Evolutionary conservation across 2,329 filamentous ascomycete genomes (phyloP).

Genomic region (Colletotrichum godetiae): DNA sequence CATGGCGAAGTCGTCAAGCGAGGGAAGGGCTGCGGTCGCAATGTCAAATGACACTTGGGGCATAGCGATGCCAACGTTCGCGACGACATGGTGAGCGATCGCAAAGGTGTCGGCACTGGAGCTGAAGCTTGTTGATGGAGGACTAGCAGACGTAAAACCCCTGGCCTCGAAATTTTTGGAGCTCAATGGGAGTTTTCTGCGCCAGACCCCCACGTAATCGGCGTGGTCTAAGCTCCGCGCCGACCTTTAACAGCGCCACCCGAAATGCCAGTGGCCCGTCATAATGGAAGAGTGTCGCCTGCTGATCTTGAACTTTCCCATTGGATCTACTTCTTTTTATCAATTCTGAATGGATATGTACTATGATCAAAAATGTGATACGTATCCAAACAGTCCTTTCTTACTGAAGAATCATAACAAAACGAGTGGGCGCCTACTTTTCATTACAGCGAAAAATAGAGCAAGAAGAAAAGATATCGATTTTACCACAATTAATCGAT

Average conservation of each 20-base stretch:
- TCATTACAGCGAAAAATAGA: background rate
- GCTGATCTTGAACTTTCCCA: too few relatives aligned
- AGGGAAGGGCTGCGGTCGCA: constrained; percentile 21
- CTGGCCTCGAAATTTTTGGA: constrained; percentile 29
- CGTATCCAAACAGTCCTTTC: background rate
- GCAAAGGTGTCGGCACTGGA: background rate
- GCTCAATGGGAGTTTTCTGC: constrained; percentile 25
- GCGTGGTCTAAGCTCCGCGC: constrained; percentile 34
- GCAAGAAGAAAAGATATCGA: background rate
- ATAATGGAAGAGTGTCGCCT: background rate
- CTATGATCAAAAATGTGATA: too few relatives aligned
- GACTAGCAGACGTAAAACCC: background rate
- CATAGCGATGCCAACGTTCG: constrained; percentile 34
- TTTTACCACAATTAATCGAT: background rate
- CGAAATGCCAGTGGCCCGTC: background rate
- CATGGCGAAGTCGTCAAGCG: constrained; percentile 43
- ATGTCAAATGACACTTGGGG: constrained; percentile 30
- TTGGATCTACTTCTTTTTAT: too few relatives aligned
- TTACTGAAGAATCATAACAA: background rate
- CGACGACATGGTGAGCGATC: constrained; percentile 32
- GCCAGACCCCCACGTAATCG: constrained; percentile 32
- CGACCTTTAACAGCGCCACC: constrained; percentile 20
- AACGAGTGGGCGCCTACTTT: background rate
- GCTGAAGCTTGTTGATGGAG: constrained; percentile 10
- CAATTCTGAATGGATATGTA: too few relatives aligned